Percentiles rank a stretch among this genome's conserved stretches.
phyloP scores from a whole-genome alignment of 495 filamentous ascomycete species.

The Xylaria venustula region DNA sequence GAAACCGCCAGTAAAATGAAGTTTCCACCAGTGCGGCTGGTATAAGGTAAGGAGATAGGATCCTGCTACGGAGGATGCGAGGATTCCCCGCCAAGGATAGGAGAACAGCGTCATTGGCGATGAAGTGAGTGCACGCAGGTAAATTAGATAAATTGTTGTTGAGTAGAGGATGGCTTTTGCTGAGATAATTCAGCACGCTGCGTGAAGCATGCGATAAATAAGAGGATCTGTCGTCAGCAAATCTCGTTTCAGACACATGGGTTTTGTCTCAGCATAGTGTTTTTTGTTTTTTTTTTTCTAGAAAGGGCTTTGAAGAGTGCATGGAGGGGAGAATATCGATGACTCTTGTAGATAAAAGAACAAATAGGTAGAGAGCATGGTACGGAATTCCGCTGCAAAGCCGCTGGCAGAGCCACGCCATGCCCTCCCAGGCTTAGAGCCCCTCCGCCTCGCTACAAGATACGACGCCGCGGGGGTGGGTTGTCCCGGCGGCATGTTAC shows the following conservation, averaged over 20 bases:
- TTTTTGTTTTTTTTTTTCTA: no score
- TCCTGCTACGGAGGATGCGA: slow-evolving; percentile 23
- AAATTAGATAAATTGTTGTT: background rate
- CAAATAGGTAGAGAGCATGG: background rate
- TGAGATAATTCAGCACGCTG: no score
- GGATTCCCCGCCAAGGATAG: slow-evolving; percentile 23
- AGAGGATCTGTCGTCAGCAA: background rate
- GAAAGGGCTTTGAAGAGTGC: background rate
- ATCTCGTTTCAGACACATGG: background rate
- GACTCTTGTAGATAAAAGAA: background rate
- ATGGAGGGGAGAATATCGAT: background rate
- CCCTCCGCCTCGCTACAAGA: no score
- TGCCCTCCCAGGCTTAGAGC: no score
- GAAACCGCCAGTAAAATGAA: slow-evolving; percentile 24
- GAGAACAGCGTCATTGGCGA: slow-evolving; percentile 20
- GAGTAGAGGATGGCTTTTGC: no score
- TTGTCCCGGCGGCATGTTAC: background rate
- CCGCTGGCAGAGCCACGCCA: no score
- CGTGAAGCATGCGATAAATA: no score
- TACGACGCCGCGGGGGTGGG: background rate
- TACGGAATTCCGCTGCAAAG: background rate
- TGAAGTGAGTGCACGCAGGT: background rate
- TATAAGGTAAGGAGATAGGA: slow-evolving; percentile 35
- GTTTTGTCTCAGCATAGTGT: no score
- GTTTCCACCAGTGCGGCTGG: slow-evolving; percentile 25